phyloP scores from a whole-genome alignment of 306 rosid genomes.

The Vigna nakashimae region DNA sequence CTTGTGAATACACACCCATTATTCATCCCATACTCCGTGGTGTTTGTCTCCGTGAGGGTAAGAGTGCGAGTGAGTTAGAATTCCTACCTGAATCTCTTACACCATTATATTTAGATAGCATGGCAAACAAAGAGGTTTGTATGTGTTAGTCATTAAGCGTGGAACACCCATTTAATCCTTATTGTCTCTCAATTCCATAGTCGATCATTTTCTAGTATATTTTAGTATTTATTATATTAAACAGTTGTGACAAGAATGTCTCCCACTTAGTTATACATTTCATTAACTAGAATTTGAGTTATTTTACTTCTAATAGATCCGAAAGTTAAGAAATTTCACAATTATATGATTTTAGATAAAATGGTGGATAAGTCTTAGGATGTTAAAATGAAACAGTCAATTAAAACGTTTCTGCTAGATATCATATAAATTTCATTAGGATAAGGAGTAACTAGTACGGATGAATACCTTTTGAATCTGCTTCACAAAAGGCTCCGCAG shows the following conservation, averaged over 20 bases:
- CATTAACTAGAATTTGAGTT: background rate
- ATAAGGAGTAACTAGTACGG: conserved; percentile 1
- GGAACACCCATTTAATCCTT: conserved; percentile 16
- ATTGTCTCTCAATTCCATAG: conserved; percentile 3
- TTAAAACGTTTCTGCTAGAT: background rate
- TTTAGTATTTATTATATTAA: background rate
- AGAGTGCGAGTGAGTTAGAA: too few species aligned
- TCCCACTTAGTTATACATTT: conserved; percentile 15
- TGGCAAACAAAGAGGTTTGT: conserved; percentile 21
- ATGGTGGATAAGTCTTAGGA: background rate
- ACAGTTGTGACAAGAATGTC: conserved; percentile 30
- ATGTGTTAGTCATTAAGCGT: background rate
- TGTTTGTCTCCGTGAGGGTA: too few species aligned
- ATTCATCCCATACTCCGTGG: too few species aligned
- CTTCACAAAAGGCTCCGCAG: conserved; percentile 81
- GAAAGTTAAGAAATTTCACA: conserved; percentile 1
- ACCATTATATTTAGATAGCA: conserved; percentile 19
- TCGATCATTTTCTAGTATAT: background rate
- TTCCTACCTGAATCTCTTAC: too few species aligned
- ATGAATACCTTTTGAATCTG: conserved; percentile 68
- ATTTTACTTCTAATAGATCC: conserved; percentile 19
- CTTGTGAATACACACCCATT: too few species aligned
- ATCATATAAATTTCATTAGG: conserved; percentile 3
- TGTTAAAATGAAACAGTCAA: conserved; percentile 14
- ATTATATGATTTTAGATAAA: conserved; percentile 5